These are phyloP conservation scores for Andrographis paniculata DNA, from an alignment of 305 asterid species.

Conservation along the genomic window DNA sequence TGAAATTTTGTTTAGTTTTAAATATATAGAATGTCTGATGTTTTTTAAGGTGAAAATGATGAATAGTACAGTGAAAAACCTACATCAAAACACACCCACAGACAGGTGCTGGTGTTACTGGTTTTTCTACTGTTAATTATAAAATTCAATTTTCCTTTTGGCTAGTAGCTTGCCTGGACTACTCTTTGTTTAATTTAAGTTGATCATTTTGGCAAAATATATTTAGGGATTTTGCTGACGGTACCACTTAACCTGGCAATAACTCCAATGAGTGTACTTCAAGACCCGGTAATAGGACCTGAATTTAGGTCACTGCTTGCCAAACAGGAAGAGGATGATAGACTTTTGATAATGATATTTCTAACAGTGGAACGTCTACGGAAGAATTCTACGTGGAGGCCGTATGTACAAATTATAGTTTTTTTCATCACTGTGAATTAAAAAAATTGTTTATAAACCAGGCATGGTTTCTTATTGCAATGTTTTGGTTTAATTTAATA, in stretches of 20 bases:
- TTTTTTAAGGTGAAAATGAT: too few species aligned
- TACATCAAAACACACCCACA: constrained; percentile 1
- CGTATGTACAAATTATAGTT: constrained; percentile 40
- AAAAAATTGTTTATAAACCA: constrained; percentile 9
- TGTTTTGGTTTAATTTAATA: neutral
- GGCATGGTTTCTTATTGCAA: neutral
- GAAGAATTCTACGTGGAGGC: constrained; percentile 79
- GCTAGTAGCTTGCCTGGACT: too few species aligned
- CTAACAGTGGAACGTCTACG: constrained; percentile 72
- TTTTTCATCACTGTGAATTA: constrained; percentile 3
- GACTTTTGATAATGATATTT: constrained; percentile 73
- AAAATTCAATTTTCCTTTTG: constrained; percentile 10
- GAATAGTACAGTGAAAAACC: too few species aligned
- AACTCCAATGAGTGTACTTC: constrained; percentile 82
- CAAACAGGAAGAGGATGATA: constrained; percentile 73
- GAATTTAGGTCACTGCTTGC: constrained; percentile 66
- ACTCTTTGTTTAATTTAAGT: neutral
- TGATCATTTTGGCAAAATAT: neutral
- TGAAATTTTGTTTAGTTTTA: too few species aligned
- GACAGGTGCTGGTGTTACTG: constrained; percentile 1
- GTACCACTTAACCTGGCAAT: constrained; percentile 83
- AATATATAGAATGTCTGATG: neutral
- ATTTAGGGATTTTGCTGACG: constrained; percentile 51
- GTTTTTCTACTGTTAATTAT: neutral
- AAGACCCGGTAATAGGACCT: constrained; percentile 82